Evolutionary conservation across 202 grass and related monocot genomes (phyloP).

Genomic region (Dendrocalamus latiflorus): DNA sequence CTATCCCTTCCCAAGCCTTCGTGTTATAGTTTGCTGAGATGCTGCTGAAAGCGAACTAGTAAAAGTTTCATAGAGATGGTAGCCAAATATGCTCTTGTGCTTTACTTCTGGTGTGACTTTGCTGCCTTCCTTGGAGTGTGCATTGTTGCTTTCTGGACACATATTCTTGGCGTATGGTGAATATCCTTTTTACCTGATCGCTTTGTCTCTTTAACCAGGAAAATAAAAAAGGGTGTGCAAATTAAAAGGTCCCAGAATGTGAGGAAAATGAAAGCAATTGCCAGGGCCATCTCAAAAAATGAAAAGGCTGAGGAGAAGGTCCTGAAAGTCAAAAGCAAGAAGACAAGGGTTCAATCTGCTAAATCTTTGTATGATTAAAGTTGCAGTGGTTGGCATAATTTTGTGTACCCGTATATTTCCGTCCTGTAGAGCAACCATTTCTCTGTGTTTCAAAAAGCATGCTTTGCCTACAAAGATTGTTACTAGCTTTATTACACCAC

Average conservation of each 20-base stretch:
- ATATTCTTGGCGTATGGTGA: neutral
- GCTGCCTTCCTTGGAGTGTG: neutral
- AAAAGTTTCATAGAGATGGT: neutral
- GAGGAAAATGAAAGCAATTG: slow-evolving; percentile 62
- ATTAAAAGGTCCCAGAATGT: slow-evolving; percentile 51
- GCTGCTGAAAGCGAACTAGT: neutral
- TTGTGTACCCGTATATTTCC: slow-evolving; percentile 5
- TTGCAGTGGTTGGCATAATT: neutral
- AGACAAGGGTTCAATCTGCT: slow-evolving; percentile 60
- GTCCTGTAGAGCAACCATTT: neutral
- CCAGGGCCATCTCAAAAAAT: slow-evolving; percentile 43
- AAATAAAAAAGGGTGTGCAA: slow-evolving; percentile 66
- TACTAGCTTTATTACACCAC: neutral
- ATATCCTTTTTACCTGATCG: neutral
- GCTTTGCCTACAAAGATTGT: neutral
- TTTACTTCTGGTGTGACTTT: neutral
- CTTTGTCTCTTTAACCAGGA: slow-evolving; percentile 34
- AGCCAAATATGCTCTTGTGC: neutral
- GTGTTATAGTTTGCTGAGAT: neutral
- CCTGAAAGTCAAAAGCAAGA: slow-evolving; percentile 64
- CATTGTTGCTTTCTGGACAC: neutral
- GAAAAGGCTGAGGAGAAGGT: slow-evolving; percentile 66
- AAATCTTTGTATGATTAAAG: slow-evolving; percentile 71
- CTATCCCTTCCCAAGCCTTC: neutral
- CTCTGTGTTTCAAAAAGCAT: neutral